Evolutionary conservation across 2,329 filamentous ascomycete species (phyloP).

Genomic region (Thermoascus crustaceus): DNA sequence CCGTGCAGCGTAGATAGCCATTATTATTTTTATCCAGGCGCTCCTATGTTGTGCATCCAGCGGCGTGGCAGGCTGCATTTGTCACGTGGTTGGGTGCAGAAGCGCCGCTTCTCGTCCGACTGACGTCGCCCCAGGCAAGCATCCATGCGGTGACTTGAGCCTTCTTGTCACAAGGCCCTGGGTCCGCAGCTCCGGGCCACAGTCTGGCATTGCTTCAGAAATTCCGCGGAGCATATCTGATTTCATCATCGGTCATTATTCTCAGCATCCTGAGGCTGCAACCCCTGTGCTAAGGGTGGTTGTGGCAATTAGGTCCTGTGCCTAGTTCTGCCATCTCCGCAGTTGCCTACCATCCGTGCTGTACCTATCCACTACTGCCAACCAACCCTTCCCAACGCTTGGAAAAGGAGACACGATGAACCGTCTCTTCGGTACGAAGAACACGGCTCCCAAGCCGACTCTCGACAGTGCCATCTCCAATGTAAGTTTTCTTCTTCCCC

Average conservation of each 20-base stretch:
- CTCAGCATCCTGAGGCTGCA: too few species aligned
- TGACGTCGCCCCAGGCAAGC: not conserved
- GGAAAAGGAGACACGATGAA: slow-evolving; percentile 60
- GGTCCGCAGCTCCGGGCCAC: not conserved
- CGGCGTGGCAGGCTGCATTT: not conserved
- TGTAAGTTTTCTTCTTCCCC: slow-evolving; percentile 44
- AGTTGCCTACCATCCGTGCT: not conserved
- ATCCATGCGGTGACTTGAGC: not conserved
- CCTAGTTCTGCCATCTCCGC: slow-evolving; percentile 3
- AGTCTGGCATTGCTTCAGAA: too few species aligned
- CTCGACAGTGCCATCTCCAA: slow-evolving; percentile 75
- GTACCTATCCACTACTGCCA: slow-evolving; percentile 1
- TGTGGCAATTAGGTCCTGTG: too few species aligned
- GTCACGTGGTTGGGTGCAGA: not conserved
- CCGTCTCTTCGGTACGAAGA: slow-evolving; percentile 85
- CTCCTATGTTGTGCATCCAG: slow-evolving; percentile 2
- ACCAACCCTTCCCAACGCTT: not conserved
- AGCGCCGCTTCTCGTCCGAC: not conserved
- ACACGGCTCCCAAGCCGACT: slow-evolving; percentile 79
- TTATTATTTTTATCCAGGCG: too few species aligned
- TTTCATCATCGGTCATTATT: too few species aligned
- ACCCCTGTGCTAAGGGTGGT: too few species aligned
- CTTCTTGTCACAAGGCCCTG: not conserved
- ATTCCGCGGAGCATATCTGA: too few species aligned
- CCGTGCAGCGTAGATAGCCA: too few species aligned